A percentile compares a stretch with the other conserved stretches of the same genome.
Conservation (phyloP, 768 basidiomycete genomes). For the Termitomyces sp. region DNA sequence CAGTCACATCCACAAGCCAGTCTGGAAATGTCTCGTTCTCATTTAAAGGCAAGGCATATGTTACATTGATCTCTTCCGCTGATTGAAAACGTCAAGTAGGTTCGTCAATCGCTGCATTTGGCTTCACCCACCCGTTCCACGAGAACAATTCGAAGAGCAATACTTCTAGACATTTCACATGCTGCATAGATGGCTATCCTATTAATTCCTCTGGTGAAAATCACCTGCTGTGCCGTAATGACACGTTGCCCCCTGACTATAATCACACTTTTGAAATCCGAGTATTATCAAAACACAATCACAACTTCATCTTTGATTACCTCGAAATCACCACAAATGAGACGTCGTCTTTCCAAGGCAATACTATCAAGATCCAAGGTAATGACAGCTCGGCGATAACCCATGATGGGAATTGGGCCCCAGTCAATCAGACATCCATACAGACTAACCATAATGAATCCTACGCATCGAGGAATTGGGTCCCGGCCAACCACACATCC, state of each 20-base stretch:
- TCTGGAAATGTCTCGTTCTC: neutral
- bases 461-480: neutral
- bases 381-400: neutral
- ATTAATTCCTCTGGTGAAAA: too few species aligned
- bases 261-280: neutral
- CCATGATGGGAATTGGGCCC: neutral
- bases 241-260: neutral
- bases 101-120: neutral
- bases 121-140: neutral
- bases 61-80: neutral
- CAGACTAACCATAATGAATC: neutral
- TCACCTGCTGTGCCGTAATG: neutral
- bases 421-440: neutral
- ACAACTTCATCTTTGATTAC: neutral
- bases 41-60: neutral
- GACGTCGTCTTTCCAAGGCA: neutral
- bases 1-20: neutral
- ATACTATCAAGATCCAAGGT: neutral
- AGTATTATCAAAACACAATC: neutral
- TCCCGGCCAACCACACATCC: neutral
- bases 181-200: neutral
- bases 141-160: neutral
- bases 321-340: neutral
- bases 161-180: neutral
- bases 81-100: neutral